Percentiles rank a stretch among this genome's conserved stretches.
phyloP scores from a whole-genome alignment of 805 yeast species.

The Priceomyces melissophilus region DNA sequence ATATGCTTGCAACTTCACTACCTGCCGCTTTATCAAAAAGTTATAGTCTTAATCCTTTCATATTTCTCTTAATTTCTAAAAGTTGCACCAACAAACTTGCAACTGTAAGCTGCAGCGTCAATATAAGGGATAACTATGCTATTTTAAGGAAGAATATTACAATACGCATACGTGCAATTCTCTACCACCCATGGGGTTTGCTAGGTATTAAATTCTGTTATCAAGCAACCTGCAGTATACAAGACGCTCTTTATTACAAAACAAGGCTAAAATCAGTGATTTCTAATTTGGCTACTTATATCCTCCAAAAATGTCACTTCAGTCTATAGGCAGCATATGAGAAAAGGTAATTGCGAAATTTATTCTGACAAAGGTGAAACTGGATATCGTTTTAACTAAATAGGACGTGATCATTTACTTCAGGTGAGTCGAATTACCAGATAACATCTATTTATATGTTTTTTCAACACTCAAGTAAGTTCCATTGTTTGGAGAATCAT shows the following conservation, averaged over 20 bases:
- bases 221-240: slow-evolving; percentile 4
- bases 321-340: too few species aligned
- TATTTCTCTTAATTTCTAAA: slow-evolving; percentile 2
- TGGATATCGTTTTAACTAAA: too few species aligned
- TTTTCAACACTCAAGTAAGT: too few species aligned
- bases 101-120: slow-evolving; percentile 5
- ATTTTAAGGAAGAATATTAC: not conserved
- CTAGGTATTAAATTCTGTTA: slow-evolving; percentile 2
- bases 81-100: slow-evolving; percentile 5
- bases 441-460: too few species aligned
- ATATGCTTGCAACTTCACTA: too few species aligned
- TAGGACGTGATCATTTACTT: too few species aligned
- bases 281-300: slow-evolving; percentile 3
- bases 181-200: not conserved
- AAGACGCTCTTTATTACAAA: slow-evolving; percentile 4
- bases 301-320: too few species aligned
- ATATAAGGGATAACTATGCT: slow-evolving; percentile 2
- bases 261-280: slow-evolving; percentile 4
- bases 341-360: too few species aligned
- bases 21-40: not conserved
- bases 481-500: too few species aligned
- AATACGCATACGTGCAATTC: slow-evolving; percentile 1
- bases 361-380: too few species aligned
- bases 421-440: too few species aligned
- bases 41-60: slow-evolving; percentile 1